A percentile compares a stretch with the other conserved stretches of the same genome.
These are phyloP conservation scores for Kalaharituber pfeilii DNA, from an alignment of 2,329 filamentous ascomycete species.

Conservation along the genomic window DNA sequence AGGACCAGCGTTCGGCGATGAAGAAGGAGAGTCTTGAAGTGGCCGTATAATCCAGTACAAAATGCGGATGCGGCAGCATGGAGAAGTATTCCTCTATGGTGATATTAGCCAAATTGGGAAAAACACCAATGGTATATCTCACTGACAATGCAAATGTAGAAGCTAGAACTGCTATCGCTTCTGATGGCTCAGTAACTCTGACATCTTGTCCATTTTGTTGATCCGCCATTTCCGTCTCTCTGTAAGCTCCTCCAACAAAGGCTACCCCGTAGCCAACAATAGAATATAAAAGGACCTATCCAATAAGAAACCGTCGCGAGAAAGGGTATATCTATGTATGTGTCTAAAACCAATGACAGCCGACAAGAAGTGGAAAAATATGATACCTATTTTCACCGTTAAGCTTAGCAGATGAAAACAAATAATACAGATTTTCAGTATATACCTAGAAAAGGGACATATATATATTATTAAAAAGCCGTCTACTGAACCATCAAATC, in stretches of 20 bases:
- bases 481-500: no score
- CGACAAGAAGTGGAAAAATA: no score
- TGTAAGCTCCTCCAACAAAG: no score
- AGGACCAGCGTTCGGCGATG: constrained; percentile 17
- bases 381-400: no score
- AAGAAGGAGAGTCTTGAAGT: constrained; percentile 12
- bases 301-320: no score
- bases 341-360: no score
- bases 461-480: no score
- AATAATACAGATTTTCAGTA: no score
- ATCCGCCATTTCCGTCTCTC: background rate
- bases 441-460: no score
- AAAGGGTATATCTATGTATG: no score
- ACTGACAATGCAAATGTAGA: background rate
- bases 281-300: background rate
- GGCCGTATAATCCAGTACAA: constrained; percentile 9
- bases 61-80: constrained; percentile 13
- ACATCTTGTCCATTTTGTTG: background rate
- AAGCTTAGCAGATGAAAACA: no score
- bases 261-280: background rate
- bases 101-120: background rate
- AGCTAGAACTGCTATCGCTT: background rate
- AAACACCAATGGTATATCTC: background rate
- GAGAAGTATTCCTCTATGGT: constrained; percentile 11
- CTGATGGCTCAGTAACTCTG: background rate